These are phyloP conservation scores for Trichodelitschia bisporula DNA, from an alignment of 495 filamentous ascomycete species.

Conservation along the genomic window DNA sequence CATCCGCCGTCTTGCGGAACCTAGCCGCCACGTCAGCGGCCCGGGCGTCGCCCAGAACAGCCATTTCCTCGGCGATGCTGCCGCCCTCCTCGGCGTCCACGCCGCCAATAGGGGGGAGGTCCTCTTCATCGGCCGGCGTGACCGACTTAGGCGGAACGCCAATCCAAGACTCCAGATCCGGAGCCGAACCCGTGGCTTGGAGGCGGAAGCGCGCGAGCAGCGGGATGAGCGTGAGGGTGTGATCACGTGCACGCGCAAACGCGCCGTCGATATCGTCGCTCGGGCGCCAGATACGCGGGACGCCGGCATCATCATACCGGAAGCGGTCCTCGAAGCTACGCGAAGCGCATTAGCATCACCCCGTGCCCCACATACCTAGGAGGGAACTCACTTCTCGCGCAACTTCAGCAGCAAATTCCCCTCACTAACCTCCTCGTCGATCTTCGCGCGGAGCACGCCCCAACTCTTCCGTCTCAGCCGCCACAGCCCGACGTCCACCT, in stretches of 20 bases:
- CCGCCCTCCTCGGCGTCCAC: slow-evolving; percentile 84
- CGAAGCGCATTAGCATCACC: not conserved
- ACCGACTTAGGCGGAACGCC: slow-evolving; percentile 53
- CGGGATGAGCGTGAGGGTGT: slow-evolving; percentile 71
- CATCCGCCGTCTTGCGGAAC: slow-evolving; percentile 94
- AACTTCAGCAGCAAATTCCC: slow-evolving; percentile 89
- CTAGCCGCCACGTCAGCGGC: slow-evolving; percentile 70
- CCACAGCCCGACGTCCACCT: slow-evolving; percentile 88
- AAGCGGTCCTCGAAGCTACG: slow-evolving; percentile 79
- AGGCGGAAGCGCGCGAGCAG: slow-evolving; percentile 68
- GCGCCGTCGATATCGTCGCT: slow-evolving; percentile 91
- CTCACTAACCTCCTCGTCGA: slow-evolving; percentile 96
- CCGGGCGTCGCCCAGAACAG: slow-evolving; percentile 70
- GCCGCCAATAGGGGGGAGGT: slow-evolving; percentile 62
- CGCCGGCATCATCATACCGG: slow-evolving; percentile 85
- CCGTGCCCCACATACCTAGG: not conserved
- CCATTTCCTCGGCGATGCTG: slow-evolving; percentile 86
- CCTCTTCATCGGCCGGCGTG: slow-evolving; percentile 69
- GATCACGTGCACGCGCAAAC: slow-evolving; percentile 76
- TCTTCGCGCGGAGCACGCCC: slow-evolving; percentile 67
- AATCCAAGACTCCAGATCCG: slow-evolving; percentile 59
- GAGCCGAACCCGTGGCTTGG: slow-evolving; percentile 39
- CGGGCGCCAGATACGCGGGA: slow-evolving; percentile 89
- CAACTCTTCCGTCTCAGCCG: slow-evolving; percentile 77
- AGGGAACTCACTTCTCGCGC: slow-evolving; percentile 40